Evolutionary conservation across 164 flowering plant genomes (phyloP), one percentile per base, ranked within the genome.

Genomic region (Tinospora cordifolia): DNA sequence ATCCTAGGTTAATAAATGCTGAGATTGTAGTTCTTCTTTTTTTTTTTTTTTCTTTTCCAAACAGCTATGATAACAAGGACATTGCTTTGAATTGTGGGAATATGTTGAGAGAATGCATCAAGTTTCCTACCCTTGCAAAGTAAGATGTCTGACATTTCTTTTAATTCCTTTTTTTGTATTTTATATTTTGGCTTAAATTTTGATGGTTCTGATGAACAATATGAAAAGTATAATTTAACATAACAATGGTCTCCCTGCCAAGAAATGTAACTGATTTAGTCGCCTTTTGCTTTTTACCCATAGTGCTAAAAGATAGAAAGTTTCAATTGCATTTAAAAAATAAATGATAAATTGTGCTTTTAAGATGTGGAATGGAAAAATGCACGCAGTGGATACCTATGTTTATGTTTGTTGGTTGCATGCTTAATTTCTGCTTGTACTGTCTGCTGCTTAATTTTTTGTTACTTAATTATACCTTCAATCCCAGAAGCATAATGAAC

Each of bases 51-150:
- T n/a, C 67, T 66, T 69, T 75, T 21, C 46, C 70, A 63, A 67
- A 70, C 91, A 94, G 97, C 81, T 94, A 94, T 69, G 97, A 94
- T 72, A 92, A 87, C 88, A 94, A 89, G 82, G 97, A 92, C 54
- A 83, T 92, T 78, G 98, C 98, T 25, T 76, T 92, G 80, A 86
- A 83, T 73, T 86, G 93, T 78, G 99, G 99, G 78, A 86, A 59
- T 74, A 92, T 94, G 97, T 72, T 94, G 81, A 88, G 97, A 82
- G 99, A 94, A 72, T 94, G 97, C 86, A 88, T 92, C 81, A 94
- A 86, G 79, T 72, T 72, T 59, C 87, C 87, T 12, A 81, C 84
- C 62, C 90, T 94, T 68, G 89, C 99, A 69, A 90, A 89, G 99
- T 94, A 90, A 85, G 97, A 74, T 57, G 51, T 72, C 57, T 66